Evolutionary conservation across 2,329 filamentous ascomycete genomes (phyloP).

Genomic region (Coniochaeta ligniaria): DNA sequence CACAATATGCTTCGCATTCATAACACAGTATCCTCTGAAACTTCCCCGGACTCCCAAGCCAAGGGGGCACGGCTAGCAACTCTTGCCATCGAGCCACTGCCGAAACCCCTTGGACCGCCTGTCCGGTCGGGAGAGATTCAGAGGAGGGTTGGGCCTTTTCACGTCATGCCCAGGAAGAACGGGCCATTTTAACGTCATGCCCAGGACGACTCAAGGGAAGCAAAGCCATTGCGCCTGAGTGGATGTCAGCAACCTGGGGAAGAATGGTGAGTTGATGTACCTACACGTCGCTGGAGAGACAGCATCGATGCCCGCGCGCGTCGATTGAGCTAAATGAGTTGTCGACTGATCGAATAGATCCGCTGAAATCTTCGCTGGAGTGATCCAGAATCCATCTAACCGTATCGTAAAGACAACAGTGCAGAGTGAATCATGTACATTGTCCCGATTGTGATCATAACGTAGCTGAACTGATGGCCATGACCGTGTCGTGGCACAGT

Average conservation of each 20-base stretch:
- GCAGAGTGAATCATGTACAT: background rate
- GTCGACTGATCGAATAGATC: background rate
- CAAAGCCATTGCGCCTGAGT: background rate
- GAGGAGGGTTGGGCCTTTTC: conserved; percentile 17
- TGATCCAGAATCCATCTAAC: background rate
- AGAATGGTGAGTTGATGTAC: background rate
- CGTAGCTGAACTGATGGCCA: background rate
- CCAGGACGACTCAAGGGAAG: conserved; percentile 19
- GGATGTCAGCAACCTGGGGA: background rate
- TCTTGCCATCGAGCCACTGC: background rate
- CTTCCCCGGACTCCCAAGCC: background rate
- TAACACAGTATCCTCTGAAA: background rate
- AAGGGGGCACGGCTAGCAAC: background rate
- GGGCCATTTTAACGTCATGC: conserved; percentile 25
- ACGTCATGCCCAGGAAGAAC: conserved; percentile 25
- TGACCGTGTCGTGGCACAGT: background rate
- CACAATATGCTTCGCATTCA: no score
- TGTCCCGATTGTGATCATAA: background rate
- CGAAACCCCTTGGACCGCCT: background rate
- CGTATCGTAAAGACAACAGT: background rate
- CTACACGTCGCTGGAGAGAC: background rate
- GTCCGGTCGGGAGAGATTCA: background rate
- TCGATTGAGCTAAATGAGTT: background rate
- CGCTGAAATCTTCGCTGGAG: background rate
- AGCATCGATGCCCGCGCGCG: background rate